Base-by-base conservation (phyloP, 345 rosid species). In the Lenwebbia sp. region DNA sequence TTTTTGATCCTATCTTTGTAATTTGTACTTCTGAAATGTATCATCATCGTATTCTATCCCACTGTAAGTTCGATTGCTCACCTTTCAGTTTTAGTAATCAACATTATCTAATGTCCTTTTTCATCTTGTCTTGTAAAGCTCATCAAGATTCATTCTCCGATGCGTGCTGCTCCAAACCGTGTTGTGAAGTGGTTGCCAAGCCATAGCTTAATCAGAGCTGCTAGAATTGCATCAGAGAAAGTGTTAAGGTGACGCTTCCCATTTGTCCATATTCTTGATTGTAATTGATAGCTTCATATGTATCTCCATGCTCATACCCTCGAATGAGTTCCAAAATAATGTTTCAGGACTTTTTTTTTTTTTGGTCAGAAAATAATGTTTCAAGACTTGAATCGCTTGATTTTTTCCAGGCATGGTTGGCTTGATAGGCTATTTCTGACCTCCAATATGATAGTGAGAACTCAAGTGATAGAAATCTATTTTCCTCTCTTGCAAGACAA, bases 141-240 rank as follows among this genome's bases (percentile, higher is more conserved):
- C 82, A 90, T 96, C 85, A 97, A 94, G 92, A 98, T 96, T 82
- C 99, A 96, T 92, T 98, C 99, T 85, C 99, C 99, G 47, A 92
- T 96, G 97, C 91, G 98, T 86, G 90, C 95, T 90, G 94, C 94
- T 91, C 95, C 92, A 25, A 88, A 91, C 89, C 94, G 95, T 58
- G 88, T 91, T 4, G 94, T 98, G 89, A 90, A 93, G 92, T 95
- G 92, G 94, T 88, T 95, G 74, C 98, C 98, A 41, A 95, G 91
- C 88, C 89, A 83, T 82, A 87, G 86, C 54, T 88, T 94, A 82
- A 95, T 96, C 40, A 91, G 85, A 87, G 94, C 97, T 54, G 99
- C 99, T 54, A 94, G 96, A 92, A 83, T 90, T 83, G 99, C 95
- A 84, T 94, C 99, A 44, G 98, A 94, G 91, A 96, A 98, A 91